Evolutionary conservation across 176 grass and related monocot genomes (phyloP).

Genomic region (Urochloa ruziziensis): DNA sequence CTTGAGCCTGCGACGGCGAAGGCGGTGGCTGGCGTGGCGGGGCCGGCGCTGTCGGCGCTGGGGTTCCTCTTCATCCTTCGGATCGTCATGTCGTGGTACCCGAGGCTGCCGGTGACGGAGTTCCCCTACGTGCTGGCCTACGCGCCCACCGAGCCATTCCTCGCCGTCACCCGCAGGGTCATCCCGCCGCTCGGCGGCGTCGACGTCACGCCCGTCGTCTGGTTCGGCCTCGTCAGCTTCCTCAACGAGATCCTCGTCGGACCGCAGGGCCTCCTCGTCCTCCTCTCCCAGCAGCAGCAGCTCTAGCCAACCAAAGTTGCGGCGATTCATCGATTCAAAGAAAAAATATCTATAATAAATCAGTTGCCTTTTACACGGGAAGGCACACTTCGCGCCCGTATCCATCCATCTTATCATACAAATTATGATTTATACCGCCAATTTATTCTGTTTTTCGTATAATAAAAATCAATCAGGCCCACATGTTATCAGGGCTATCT

Average conservation of each 20-base stretch:
- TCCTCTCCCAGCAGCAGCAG: constrained; percentile 54
- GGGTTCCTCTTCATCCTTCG: constrained; percentile 78
- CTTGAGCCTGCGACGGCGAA: constrained; percentile 70
- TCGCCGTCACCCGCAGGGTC: constrained; percentile 55
- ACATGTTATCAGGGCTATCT: background rate
- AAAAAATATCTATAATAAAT: background rate
- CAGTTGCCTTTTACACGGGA: constrained; percentile 20
- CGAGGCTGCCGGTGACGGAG: constrained; percentile 65
- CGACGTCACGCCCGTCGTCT: constrained; percentile 91
- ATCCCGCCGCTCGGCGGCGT: constrained; percentile 92
- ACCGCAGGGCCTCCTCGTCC: constrained; percentile 74
- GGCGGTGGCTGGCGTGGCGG: constrained; percentile 45
- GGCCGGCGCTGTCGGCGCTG: constrained; percentile 73
- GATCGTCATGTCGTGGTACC: constrained; percentile 98
- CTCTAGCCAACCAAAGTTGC: no score
- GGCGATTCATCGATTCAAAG: background rate
- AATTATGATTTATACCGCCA: constrained; percentile 9
- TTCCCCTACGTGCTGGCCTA: constrained; percentile 92
- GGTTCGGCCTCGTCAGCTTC: constrained; percentile 96
- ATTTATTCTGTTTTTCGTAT: constrained; percentile 15
- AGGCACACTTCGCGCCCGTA: constrained; percentile 18
- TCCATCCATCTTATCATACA: background rate
- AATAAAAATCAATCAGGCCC: constrained; percentile 16
- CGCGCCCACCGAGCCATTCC: constrained; percentile 84
- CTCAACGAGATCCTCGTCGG: constrained; percentile 88